phyloP scores from a whole-genome alignment of 2,329 filamentous ascomycete genomes.

The Arthrinium phaeospermum region DNA sequence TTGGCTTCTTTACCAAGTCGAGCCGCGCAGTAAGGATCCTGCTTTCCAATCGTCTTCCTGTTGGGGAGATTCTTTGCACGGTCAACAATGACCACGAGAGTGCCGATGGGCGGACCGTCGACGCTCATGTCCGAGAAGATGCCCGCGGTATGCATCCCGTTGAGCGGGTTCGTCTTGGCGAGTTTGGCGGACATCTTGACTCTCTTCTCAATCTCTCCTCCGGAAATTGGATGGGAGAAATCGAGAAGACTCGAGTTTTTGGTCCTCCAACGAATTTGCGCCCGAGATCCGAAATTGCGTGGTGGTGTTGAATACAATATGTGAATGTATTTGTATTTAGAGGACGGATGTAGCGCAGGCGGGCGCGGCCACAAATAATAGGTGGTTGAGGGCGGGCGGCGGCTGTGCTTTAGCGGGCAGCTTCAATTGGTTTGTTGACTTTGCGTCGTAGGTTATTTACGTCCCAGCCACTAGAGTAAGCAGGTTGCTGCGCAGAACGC shows the following conservation, averaged over 20 bases:
- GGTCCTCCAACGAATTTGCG: not conserved
- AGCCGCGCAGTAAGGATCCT: constrained; percentile 96
- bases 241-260: not conserved
- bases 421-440: constrained; percentile 16
- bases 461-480: not conserved
- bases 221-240: not conserved
- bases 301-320: not conserved
- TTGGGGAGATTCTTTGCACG: constrained; percentile 97
- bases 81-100: constrained; percentile 89
- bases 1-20: constrained; percentile 95
- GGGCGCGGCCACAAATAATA: constrained; percentile 5
- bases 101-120: constrained; percentile 92
- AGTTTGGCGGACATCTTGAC: constrained; percentile 56
- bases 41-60: constrained; percentile 95
- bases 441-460: constrained; percentile 4
- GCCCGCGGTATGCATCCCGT: constrained; percentile 80
- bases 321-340: not conserved
- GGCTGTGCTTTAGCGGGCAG: constrained; percentile 7
- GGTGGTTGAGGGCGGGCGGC: not conserved
- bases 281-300: not conserved
- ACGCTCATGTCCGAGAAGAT: constrained; percentile 94
- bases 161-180: constrained; percentile 60
- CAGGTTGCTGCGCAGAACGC: constrained; percentile 12
- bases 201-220: constrained; percentile 7
- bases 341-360: not conserved